Evolutionary conservation across 495 filamentous ascomycete species (phyloP), one percentile per base, ranked within the genome.

Genomic region (Penicillium pancosmium): DNA sequence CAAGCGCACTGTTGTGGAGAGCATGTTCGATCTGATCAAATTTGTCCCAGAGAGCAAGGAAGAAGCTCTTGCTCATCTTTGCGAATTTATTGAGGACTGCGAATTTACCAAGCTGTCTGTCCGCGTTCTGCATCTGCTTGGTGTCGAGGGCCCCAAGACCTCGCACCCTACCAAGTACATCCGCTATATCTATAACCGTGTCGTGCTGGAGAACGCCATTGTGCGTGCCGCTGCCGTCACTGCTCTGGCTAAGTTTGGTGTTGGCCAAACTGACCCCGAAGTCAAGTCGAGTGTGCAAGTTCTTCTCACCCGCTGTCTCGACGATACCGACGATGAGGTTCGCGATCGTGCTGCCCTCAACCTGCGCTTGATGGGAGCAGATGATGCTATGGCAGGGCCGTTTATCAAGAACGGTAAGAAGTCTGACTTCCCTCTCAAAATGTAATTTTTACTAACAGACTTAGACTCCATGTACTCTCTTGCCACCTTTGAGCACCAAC

Each of bases 71-170:
- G 91, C 92, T 13, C 94, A 97, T 70, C 85, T 99, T 15, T 97
- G 93, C 77, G 94, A 99, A 70, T 99, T 99, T 73, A 98, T 99
- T 62, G 94, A 99, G 73, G 94, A 99, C 70, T 99, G 94, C 80
- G 94, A 99, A 68, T 99, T 97, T 73, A 97, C 94, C 16, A 99
- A 99, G 77, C 83, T 99, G 53, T 93, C 95, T 36, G 93, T 99
- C 50, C 86, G 95, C 46, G 92, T 98, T 59, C 78, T 99, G 38
- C 93, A 98, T 76, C 83, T 98, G 27, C 84, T 99, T 34, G 94
- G 95, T 63, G 81, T 90, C 23, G 94, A 99, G 78, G 95, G 94
- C 18, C 95, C 95, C 34, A 95, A 92, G 80, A 98, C 95, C 5
- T 86, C 90, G 5, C 90, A 96, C 63, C 95, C 94, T 4, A 98